Evolutionary conservation across 305 asterid genomes (phyloP).

Genomic region (Rubia tinctorum): DNA sequence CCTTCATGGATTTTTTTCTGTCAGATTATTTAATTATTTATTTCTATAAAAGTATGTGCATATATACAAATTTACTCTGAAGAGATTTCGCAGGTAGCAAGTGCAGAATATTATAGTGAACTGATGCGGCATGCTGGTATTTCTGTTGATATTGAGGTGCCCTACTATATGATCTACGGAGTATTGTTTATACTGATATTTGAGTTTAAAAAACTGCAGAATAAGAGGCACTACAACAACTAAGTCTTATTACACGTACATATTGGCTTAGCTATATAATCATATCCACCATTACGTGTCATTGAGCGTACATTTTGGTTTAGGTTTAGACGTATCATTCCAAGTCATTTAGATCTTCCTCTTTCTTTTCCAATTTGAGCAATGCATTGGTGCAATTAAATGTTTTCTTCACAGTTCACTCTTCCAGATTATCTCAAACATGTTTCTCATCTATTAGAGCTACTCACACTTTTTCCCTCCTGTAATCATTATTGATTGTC

Average conservation of each 20-base stretch:
- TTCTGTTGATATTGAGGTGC: conserved; percentile 66
- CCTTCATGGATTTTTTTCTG: background rate
- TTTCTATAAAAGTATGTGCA: background rate
- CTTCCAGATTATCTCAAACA: background rate
- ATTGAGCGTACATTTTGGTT: background rate
- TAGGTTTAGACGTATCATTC: too few species aligned
- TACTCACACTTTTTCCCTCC: background rate
- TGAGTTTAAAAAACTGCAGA: background rate
- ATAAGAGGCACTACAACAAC: background rate
- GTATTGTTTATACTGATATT: background rate
- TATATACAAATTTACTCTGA: background rate
- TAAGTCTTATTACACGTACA: background rate
- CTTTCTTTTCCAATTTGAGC: background rate
- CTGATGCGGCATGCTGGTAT: conserved; percentile 73
- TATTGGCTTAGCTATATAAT: background rate
- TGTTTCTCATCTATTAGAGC: background rate
- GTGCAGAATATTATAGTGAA: conserved; percentile 71
- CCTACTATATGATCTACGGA: conserved; percentile 18
- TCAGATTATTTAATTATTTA: background rate
- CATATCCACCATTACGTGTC: background rate
- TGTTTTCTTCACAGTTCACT: background rate
- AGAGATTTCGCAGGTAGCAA: conserved; percentile 44
- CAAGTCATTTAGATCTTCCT: background rate
- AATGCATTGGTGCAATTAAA: background rate
- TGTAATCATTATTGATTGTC: background rate